Base-by-base conservation (phyloP, 495 filamentous ascomycete genomes). In the Xylaria bambusicola region DNA sequence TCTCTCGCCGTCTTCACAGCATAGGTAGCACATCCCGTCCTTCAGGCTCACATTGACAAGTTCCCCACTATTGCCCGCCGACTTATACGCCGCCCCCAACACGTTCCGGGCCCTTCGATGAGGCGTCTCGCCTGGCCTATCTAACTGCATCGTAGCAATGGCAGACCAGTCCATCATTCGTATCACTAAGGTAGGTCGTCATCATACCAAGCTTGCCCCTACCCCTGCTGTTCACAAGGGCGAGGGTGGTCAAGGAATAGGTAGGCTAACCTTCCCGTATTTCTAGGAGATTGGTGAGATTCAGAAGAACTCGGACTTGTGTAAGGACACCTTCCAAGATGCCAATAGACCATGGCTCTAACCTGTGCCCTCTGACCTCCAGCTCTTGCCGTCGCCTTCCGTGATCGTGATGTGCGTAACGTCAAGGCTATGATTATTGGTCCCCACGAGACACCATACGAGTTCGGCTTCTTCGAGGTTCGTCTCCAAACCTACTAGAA, bases 381-480 rank as follows among this genome's bases (percentile, higher is more conserved):
- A 94, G 91, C 92, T 24, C 82, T 97, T 61, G 90, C 92, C 17
- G 91, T 97, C 56, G 86, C 86, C 36, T 96, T 88, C 66, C 80
- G 87, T 33, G 94, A 98, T 69, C 83, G 83, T 56, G 91, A 98
- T 73, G 87, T 97, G 48, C 88, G 92, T 31, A 88, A 93, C 60
- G 88, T 98, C 41, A 87, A 84, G 63, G 95, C 93, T 33, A 73
- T 98, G 48, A 90, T 98, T 60, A 84, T 98, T 53, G 94, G 94
- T 0, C 93, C 95, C 7, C 92, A 94, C 48, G 93, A 93, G 53
- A 96, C 94, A 0, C 93, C 94, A 0, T 98, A 98, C 71, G 92
- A 97, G 65, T 95, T 96, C 67, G 94, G 93, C 3, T 97, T 96
- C 80, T 98, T 96, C 67, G 90, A 96, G 84, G 91, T 93, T 47